Base-by-base conservation (phyloP, 768 basidiomycete genomes). In the Termitomyces sp. region DNA sequence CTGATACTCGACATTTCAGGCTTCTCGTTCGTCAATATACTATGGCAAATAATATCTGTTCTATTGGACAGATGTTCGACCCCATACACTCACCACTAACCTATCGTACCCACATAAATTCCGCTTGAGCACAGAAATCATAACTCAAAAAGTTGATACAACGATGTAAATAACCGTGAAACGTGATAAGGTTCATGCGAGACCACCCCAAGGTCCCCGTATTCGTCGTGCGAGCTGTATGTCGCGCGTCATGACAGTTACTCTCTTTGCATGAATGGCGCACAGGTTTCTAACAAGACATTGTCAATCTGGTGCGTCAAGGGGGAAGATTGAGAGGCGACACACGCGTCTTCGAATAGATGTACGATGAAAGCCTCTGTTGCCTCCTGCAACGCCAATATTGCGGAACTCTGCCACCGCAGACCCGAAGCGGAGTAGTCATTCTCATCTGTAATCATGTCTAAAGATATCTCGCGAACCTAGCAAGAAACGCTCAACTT, bases 341-440 rank as follows among this genome's bases (percentile, higher is more conserved):
- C 95, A 79, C 74, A 98, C 93, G 96, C 94, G 76, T 99, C 97
- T 76, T 99, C 97, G 65, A 99, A 98, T 48, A 98, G 76, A 76
- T 98, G 96, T 20, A 99, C 93, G 17, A 98, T 80, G 68, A 85
- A 97, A 14, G 95, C 94, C 73, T 97, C 95, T 29, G 95, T 94
- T 12, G 97, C 97, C 74, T 99, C 97, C 69, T 99, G 97, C 63
- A 99, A 74, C 2, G 97, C 97, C 68, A 95, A 71, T 60, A 99
- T 81, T 5, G 97, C 97, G 5, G 94, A 93, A 64, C 87, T 93
- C 73, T 99, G 97, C 97, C 97, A 99, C 51, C 97, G 83, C 57
- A 98, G 74, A 11, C 82, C 79, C 2, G 79, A 78, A 20, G 81
- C 85, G 32, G 77, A 77, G 58, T 86, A 84, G 56, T 84, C 79